Evolutionary conservation across 2,329 filamentous ascomycete species (phyloP), one percentile per base, ranked within the genome.

Genomic region (Alternaria sp.): DNA sequence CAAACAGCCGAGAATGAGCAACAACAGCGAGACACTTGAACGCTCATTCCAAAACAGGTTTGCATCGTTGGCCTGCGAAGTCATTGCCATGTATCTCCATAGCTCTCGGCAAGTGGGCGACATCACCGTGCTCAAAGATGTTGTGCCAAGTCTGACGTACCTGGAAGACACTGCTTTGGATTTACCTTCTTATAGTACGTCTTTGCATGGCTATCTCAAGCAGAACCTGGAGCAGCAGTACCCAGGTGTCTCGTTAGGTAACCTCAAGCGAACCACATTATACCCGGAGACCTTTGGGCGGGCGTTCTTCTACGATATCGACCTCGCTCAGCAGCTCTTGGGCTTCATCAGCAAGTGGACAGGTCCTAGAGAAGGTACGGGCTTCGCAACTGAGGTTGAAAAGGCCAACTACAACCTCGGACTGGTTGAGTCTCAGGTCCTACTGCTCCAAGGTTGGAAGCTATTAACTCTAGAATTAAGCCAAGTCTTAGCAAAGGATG

Each of bases 401-500:
- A 88, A 88, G 60, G 95, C 94, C 40, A 99, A 99, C 76, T 81
- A 90, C 62, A 98, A 99, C 76, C 77, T 99, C 51, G 96, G 93
- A 24, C 82, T 97, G 33, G 92, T 99, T 33, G 93, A 98, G 75
- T 91, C 94, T 24, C 93, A 99, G 80, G 89, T 95, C 65, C 86
- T 88, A 41, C 85, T 99, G 17, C 90, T 97, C 63, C 88, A 92
- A 68, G 90, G 92, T 54, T 98, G 94, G 92, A 93, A 96, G 75
- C 88, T 92, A 58, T 83, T 99, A 8, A 86, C 94, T 13, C 84
- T 95, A 49, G 94, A 97, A 71, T 84, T 99, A 48, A 92, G 90
- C 73, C 86, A 86, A n/a, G 80, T 84, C 39, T 82, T 85, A 34
- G 79, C 80, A 51, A 79, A 81, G 17, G 82, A 85, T 51, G 76